Conservation (phyloP, 1,139 yeast species). For the Geotrichum carabidarum region DNA sequence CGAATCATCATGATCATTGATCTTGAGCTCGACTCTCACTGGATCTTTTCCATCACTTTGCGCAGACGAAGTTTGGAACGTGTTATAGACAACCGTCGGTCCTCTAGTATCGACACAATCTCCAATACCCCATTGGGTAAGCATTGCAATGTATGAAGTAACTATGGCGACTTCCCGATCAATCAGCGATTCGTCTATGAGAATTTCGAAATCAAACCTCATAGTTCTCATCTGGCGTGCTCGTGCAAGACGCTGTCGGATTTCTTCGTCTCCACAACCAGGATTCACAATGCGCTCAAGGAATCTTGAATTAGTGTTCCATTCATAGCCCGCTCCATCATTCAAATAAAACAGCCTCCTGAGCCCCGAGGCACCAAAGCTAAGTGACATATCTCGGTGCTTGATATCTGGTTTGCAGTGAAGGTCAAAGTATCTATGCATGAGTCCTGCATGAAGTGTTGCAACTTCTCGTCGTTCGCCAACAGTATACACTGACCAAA, state of each 20-base stretch:
- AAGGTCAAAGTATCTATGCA: slow-evolving; percentile 47
- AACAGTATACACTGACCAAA: slow-evolving; percentile 48
- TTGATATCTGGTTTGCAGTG: slow-evolving; percentile 46
- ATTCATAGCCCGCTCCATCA: slow-evolving; percentile 52
- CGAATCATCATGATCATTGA: too few relatives aligned
- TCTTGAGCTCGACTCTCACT: too few relatives aligned
- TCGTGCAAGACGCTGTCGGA: slow-evolving; percentile 49
- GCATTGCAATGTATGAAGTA: slow-evolving; percentile 56
- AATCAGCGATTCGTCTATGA: slow-evolving; percentile 46
- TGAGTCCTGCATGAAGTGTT: slow-evolving; percentile 48
- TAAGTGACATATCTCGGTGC: slow-evolving; percentile 40
- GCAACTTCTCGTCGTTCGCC: slow-evolving; percentile 50
- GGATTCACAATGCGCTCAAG: slow-evolving; percentile 52
- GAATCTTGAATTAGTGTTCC: slow-evolving; percentile 50
- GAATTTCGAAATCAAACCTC: slow-evolving; percentile 55
- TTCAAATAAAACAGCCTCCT: slow-evolving; percentile 41
- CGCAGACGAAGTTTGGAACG: not conserved
- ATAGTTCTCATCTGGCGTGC: slow-evolving; percentile 55
- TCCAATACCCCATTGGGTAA: slow-evolving; percentile 60
- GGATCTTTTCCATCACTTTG: too few relatives aligned
- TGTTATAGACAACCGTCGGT: slow-evolving; percentile 39
- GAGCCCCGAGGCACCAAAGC: slow-evolving; percentile 34
- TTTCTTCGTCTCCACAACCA: slow-evolving; percentile 52
- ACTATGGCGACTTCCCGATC: slow-evolving; percentile 51
- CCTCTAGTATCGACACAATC: slow-evolving; percentile 51